Base-by-base conservation (phyloP, 2,329 filamentous ascomycete species). In the Xylaria sp. region DNA sequence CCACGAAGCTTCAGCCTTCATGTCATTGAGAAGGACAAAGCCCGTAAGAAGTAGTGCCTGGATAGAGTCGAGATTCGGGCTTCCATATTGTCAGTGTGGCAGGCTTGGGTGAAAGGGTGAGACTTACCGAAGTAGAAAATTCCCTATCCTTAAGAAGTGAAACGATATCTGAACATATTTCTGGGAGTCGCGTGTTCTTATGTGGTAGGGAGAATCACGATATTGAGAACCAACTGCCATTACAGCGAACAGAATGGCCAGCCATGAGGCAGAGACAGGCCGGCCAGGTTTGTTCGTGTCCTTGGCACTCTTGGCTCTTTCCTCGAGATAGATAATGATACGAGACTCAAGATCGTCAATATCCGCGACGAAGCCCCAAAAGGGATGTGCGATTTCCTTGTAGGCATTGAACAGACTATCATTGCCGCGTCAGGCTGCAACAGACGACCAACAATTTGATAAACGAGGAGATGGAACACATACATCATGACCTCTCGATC, bases 1-100 rank as follows among this genome's bases (percentile, higher is more conserved):
- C 89, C 89, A 91, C 0, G 89, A 90, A 0, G 88, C 89, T 74
- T 91, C 89, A 1, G 89, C 88, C 74, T 91, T 91, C 89, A 91
- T 91, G 68, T 91, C 89, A 72, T 91, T 91, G 29, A 90, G 80
- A 1, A 91, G 81, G 2, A 90, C 88, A 70, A 91, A 90, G 35
- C 87, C 85, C 3, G 87, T 88, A 51, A 91, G 83, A 0, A 91
- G 80, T 48, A 91, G 79, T 0, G 88, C 88, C 75, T 91, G 89
- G 29, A 91, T 88, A 4, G 88, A 90, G 75, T 91, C 88, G 47
- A 91, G 84, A 0, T 89, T 90, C 1, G 89, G 89, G 37, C 86
- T 87, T 63, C 5, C 29, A 50, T 44, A 29, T 29, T 3, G 60
- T 73, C 25, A 71, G 67, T 21, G 18, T n/a, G 21, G 27, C 32